Base-by-base conservation (phyloP, 352 stramenopile genomes). In the Phytophthora capsici region DNA sequence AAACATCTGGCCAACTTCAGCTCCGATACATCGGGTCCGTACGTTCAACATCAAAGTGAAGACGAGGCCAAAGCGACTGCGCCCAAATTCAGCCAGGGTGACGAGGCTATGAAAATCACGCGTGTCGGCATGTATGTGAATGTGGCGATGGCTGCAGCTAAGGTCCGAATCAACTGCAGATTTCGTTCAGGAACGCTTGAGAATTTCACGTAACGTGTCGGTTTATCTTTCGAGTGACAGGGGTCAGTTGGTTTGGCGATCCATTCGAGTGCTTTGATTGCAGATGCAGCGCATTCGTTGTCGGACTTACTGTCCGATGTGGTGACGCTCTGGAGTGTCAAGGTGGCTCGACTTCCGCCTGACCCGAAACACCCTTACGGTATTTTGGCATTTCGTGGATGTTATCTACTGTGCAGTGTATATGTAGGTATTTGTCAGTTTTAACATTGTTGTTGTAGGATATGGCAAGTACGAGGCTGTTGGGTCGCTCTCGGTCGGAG, bases 231-330 rank as follows among this genome's bases (percentile, higher is more conserved):
- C 32, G 28, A 17, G 16, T 28, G 34, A n/a, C 19, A 78, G 90
- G 93, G 84, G 37, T 90, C 78, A 4, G 69, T 97, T 0, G 90
- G 90, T 20, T 51, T 86, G 23, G 73, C 74, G 1, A 91, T 86
- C 49, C 87, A 96, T 73, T 98, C 91, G 16, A 96, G 86, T 10
- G 96, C 93, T 20, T 75, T 99, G 59, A 82, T 99, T 26, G 95
- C 96, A 4, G 97, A 99, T 73, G 96, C 97, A 0, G 95, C 89
- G 17, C 97, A 99, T 82, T 98, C 93, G 13, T 66, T 99, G 4
- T 98, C 86, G 9, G 97, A 99, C 82, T 77, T 99, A 49, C 80
- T 99, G 34, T 97, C 85, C 23, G 97, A 99, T 69, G 93, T 98
- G 66, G 96, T 99, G 34, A 99, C 97, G 22, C 77, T 99, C 4